Evolutionary conservation across 768 basidiomycete genomes (phyloP).

Genomic region (Hypholoma sublateritium): DNA sequence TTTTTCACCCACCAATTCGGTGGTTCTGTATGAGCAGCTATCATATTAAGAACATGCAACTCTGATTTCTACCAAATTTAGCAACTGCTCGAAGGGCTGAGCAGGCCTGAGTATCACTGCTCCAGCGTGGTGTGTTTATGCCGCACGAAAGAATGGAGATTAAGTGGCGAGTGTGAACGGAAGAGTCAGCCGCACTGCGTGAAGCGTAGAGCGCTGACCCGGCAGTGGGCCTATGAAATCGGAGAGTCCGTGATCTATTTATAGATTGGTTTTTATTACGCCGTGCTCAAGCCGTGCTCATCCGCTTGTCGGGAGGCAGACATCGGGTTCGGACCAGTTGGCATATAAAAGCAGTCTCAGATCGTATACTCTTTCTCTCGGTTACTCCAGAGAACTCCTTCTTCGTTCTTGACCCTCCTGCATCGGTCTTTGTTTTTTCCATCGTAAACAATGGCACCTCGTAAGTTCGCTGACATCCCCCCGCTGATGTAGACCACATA

Average conservation of each 20-base stretch:
- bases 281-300: neutral
- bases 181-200: neutral
- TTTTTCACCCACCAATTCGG: too few species aligned
- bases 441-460: conserved; percentile 3
- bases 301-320: conserved; percentile 1
- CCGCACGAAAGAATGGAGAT: too few species aligned
- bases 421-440: neutral
- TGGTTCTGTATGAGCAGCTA: too few species aligned
- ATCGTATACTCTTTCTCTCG: neutral
- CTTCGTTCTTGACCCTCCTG: neutral
- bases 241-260: neutral
- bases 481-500: too few species aligned
- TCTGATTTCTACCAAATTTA: too few species aligned
- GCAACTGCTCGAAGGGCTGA: too few species aligned
- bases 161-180: too few species aligned
- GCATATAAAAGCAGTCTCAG: conserved; percentile 3
- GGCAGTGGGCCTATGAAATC: neutral
- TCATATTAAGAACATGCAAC: too few species aligned
- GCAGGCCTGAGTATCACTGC: too few species aligned
- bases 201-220: neutral
- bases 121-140: too few species aligned
- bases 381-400: neutral
- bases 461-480: neutral
- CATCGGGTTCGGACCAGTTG: neutral
- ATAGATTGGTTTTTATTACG: neutral